Conservation (phyloP, 78 protist genomes). For the Planoprotostelium fungivorum region DNA sequence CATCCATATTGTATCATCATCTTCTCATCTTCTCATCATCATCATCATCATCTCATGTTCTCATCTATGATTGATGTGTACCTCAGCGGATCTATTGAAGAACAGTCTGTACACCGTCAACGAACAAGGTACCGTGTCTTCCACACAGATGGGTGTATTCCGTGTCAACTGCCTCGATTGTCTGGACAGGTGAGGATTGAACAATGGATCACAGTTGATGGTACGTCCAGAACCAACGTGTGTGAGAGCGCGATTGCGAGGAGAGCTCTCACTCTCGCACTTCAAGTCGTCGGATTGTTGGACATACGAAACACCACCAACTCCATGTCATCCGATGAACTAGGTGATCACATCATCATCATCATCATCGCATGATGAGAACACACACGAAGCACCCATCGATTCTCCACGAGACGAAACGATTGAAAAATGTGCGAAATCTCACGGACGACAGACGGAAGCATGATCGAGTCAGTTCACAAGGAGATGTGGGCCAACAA, state of each 20-base stretch:
- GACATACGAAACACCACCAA: background rate
- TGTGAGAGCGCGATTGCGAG: background rate
- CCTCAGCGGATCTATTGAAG: background rate
- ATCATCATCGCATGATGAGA: background rate
- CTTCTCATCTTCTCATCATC: background rate
- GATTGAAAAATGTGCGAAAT: too few species aligned
- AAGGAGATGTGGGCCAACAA: conserved; percentile 79
- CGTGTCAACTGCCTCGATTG: conserved; percentile 92
- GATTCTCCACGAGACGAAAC: too few species aligned
- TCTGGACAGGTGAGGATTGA: conserved; percentile 68
- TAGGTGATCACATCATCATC: background rate
- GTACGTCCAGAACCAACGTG: background rate
- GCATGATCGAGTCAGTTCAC: background rate
- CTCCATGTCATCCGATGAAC: background rate
- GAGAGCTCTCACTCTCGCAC: background rate
- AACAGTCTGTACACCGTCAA: background rate
- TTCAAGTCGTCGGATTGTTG: background rate
- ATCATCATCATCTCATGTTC: too few species aligned
- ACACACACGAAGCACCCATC: too few species aligned
- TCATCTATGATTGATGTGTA: background rate
- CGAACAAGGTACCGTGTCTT: background rate
- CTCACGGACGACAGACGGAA: background rate
- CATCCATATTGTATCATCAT: background rate
- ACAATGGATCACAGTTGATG: background rate
- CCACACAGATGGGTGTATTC: conserved; percentile 52